Conservation (phyloP, 2,329 filamentous ascomycete species). For the Metarhizium guizhouense region DNA sequence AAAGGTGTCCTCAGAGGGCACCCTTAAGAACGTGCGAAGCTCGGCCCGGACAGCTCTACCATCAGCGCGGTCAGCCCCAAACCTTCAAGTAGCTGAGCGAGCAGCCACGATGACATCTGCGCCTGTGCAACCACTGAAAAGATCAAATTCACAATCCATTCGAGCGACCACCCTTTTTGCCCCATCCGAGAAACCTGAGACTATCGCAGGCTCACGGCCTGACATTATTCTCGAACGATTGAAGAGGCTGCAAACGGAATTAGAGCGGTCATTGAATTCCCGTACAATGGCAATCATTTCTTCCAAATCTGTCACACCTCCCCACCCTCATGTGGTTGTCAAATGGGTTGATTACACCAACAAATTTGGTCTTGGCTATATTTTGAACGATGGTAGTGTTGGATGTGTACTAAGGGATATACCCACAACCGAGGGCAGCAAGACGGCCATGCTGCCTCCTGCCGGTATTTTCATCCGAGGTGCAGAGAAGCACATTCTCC, state of each 20-base stretch:
- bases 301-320: constrained; percentile 41
- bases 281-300: constrained; percentile 53
- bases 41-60: constrained; percentile 19
- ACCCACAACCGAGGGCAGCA: constrained; percentile 40
- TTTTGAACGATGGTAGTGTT: constrained; percentile 72
- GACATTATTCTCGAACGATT: constrained; percentile 49
- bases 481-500: constrained; percentile 61
- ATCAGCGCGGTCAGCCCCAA: constrained; percentile 17
- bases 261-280: constrained; percentile 54
- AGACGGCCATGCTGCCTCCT: constrained; percentile 50
- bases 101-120: constrained; percentile 18
- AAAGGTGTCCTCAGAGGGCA: constrained; percentile 14
- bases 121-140: constrained; percentile 14
- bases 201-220: constrained; percentile 44
- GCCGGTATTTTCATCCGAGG: constrained; percentile 64
- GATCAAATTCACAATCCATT: constrained; percentile 19
- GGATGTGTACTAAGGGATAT: constrained; percentile 59
- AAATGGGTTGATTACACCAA: constrained; percentile 89
- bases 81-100: constrained; percentile 20
- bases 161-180: constrained; percentile 45
- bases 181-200: constrained; percentile 40
- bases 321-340: constrained; percentile 56
- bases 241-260: constrained; percentile 46
- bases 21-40: constrained; percentile 18
- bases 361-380: constrained; percentile 77